A percentile compares a stretch with the other conserved stretches of the same genome.
Conservation (phyloP, 2,329 filamentous ascomycete genomes). For the Xylaria sp. region DNA sequence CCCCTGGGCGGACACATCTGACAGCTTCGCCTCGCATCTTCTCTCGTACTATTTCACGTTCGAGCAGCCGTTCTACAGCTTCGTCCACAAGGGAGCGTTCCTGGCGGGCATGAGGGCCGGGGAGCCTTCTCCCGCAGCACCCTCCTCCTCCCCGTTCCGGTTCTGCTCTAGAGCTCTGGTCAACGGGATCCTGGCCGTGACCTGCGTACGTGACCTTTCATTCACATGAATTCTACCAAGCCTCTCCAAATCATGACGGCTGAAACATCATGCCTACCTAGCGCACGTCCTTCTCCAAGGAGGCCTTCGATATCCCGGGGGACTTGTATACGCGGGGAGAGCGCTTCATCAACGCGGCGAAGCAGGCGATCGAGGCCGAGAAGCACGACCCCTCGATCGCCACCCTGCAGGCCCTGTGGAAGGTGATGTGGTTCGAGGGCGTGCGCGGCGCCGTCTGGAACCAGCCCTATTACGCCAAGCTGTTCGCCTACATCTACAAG, state of each 20-base stretch:
- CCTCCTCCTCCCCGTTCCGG: neutral
- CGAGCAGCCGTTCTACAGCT: neutral
- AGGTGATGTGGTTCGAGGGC: neutral
- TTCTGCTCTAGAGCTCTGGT: neutral
- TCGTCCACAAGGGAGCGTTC: neutral
- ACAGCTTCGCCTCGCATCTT: neutral
- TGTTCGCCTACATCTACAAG: neutral
- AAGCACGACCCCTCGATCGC: neutral
- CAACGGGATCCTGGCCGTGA: neutral
- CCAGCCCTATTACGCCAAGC: neutral
- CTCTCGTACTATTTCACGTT: neutral
- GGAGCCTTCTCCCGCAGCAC: neutral
- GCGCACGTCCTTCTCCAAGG: neutral
- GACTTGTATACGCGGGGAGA: neutral
- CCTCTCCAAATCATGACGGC: too few species aligned
- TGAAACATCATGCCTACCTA: neutral
- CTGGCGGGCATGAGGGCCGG: neutral
- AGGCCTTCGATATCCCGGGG: neutral
- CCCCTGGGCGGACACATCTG: neutral
- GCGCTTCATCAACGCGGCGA: neutral
- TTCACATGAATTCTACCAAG: neutral
- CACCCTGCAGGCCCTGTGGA: neutral
- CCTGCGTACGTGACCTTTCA: neutral
- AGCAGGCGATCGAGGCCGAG: neutral
- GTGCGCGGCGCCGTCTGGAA: neutral